phyloP scores from a whole-genome alignment of 306 rosid species.

The Rosa chinensis region DNA sequence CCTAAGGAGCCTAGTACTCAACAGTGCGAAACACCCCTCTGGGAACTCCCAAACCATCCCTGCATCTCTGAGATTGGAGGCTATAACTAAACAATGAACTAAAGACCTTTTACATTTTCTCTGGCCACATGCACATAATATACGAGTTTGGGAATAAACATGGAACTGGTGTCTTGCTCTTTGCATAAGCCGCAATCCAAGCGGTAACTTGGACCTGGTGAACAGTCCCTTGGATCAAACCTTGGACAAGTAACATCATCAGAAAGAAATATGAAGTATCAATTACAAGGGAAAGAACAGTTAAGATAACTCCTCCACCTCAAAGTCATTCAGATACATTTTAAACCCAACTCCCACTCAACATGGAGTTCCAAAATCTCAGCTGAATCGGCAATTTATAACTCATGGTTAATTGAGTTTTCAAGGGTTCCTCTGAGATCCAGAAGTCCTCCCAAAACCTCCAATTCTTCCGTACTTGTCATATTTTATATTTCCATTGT shows the following conservation, averaged over 20 bases:
- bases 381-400: background rate
- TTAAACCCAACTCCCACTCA: background rate
- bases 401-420: background rate
- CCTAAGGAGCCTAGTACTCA: background rate
- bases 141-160: background rate
- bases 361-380: background rate
- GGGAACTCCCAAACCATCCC: background rate
- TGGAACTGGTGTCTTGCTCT: background rate
- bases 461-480: background rate
- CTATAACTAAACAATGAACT: background rate
- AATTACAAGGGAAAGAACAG: background rate
- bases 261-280: background rate
- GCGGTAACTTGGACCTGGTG: background rate
- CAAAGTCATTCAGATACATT: background rate
- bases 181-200: background rate
- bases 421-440: background rate
- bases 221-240: background rate
- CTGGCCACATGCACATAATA: background rate
- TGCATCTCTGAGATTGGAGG: slow-evolving; percentile 1
- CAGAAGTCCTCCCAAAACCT: background rate
- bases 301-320: background rate
- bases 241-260: background rate
- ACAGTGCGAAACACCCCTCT: background rate
- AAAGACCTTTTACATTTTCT: background rate
- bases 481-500: background rate